A percentile compares a stretch with the other conserved stretches of the same genome.
phyloP scores from a whole-genome alignment of 768 basidiomycete genomes.

The Boletus rex-veris region DNA sequence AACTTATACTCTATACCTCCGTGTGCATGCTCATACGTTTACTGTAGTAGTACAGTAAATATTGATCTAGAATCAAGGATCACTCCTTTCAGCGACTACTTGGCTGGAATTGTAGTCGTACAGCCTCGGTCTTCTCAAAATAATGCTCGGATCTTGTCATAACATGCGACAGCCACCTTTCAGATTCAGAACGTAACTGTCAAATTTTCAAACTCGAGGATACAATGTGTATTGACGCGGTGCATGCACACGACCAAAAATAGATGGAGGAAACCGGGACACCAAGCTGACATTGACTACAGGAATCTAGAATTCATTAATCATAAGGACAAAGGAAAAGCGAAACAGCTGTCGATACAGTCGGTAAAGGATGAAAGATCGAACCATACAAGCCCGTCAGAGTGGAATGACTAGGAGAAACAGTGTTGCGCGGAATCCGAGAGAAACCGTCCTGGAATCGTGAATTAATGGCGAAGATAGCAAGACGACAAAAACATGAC shows the following conservation, averaged over 20 bases:
- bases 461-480: constrained; percentile 13
- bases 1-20: constrained; percentile 7
- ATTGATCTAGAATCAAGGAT: background rate
- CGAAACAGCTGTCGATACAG: constrained; percentile 28
- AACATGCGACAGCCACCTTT: no score
- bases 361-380: constrained; percentile 8
- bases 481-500: constrained; percentile 19
- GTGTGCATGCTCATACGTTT: constrained; percentile 5
- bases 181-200: no score
- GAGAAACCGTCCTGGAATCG: constrained; percentile 6
- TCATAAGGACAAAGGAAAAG: constrained; percentile 13
- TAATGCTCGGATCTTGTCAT: no score
- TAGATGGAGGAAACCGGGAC: no score
- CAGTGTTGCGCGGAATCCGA: constrained; percentile 3
- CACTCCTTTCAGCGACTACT: no score
- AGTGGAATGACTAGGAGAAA: constrained; percentile 12
- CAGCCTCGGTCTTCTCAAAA: no score
- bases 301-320: constrained; percentile 9
- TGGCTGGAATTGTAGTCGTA: no score
- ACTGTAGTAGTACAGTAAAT: constrained; percentile 9
- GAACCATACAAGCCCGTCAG: constrained; percentile 6
- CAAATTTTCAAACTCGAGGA: no score
- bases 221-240: no score
- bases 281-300: constrained; percentile 1
- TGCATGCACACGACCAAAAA: background rate